Base-by-base conservation (phyloP, 1,284 basidiomycete genomes). In the Apiotrichum gamsii region DNA sequence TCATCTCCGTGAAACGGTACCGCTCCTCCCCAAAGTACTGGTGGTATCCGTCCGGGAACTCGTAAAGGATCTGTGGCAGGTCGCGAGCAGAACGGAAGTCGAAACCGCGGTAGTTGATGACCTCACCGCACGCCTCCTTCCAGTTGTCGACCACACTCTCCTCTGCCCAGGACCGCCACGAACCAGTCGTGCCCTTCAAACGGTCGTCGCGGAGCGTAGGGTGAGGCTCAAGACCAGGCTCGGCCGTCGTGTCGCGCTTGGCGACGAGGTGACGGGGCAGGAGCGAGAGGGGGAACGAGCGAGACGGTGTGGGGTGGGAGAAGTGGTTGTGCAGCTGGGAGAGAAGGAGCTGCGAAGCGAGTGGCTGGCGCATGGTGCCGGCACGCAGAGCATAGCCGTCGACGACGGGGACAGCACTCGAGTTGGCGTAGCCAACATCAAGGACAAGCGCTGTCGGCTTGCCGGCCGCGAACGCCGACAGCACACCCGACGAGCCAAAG, bases 301-400 rank as follows among this genome's bases (percentile, higher is more conserved):
- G 59, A 15, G 48, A 54, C 28, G 49, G 58, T 42, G 50, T 62
- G 35, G 56, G 60, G 40, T 32, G 43, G 40, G 51, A 58, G 45
- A 60, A 75, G 62, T 60, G 60, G 52, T 47, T 52, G 34, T 63
- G 62, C 19, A 73, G 61, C 56, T 74, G 72, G 25, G 65, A 65
- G 40, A 69, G 57, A 10, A 74, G 47, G 15, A 74, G 62, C 25
- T 61, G 50, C 16, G 65, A 64, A 2, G 63, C 67, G 28, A 72
- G 62, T 0, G 72, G 72, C 56, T 73, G 72, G 15, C 72, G 63
- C 65, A 66, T 72, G 8, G 72, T 73, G 10, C 72, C 72, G 79
- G 96, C 96, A 58, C 93, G 81, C 39, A 99, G 79, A 30, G 98
- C 94, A 63, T 98, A 99, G 0, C 95, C 95, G 63, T 99, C 95